Conservation (phyloP, 192 early-diverging fungal genomes). For the Mortierella alpina region DNA sequence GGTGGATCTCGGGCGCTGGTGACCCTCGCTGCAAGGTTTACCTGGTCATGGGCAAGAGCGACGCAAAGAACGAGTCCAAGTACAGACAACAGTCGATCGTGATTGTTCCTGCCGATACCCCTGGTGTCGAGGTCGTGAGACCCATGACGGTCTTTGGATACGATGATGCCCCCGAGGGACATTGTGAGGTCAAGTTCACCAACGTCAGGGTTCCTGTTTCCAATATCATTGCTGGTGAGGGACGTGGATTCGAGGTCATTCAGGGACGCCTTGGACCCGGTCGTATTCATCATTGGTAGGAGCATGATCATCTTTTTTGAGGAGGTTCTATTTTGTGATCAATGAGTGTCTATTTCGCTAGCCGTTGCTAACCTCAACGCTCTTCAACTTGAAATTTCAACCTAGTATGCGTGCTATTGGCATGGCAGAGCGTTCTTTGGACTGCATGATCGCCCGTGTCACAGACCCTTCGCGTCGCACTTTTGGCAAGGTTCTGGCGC, state of each 20-base stretch:
- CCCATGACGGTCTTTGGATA: slow-evolving; percentile 92
- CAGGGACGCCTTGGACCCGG: slow-evolving; percentile 97
- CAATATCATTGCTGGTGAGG: slow-evolving; percentile 93
- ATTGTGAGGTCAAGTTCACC: slow-evolving; percentile 93
- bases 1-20: slow-evolving; percentile 98
- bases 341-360: too few relatives aligned
- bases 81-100: slow-evolving; percentile 93
- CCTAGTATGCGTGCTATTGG: slow-evolving; percentile 91
- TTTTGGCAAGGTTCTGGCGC: slow-evolving; percentile 87
- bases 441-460: slow-evolving; percentile 84
- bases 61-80: slow-evolving; percentile 68
- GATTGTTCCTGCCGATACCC: slow-evolving; percentile 85
- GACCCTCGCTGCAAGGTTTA: slow-evolving; percentile 94
- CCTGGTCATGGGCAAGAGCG: slow-evolving; percentile 91
- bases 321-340: background rate
- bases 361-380: too few relatives aligned
- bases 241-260: slow-evolving; percentile 98
- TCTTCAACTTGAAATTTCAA: too few relatives aligned
- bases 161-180: slow-evolving; percentile 97
- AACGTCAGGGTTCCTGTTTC: slow-evolving; percentile 89
- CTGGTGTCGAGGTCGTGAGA: slow-evolving; percentile 85
- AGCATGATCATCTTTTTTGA: too few relatives aligned
- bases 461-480: slow-evolving; percentile 83
- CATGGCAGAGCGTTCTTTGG: slow-evolving; percentile 91
- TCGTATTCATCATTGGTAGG: slow-evolving; percentile 93